These are phyloP conservation scores for Nakazawaea ambrosiae DNA, from an alignment of 805 yeast species.

Conservation along the genomic window DNA sequence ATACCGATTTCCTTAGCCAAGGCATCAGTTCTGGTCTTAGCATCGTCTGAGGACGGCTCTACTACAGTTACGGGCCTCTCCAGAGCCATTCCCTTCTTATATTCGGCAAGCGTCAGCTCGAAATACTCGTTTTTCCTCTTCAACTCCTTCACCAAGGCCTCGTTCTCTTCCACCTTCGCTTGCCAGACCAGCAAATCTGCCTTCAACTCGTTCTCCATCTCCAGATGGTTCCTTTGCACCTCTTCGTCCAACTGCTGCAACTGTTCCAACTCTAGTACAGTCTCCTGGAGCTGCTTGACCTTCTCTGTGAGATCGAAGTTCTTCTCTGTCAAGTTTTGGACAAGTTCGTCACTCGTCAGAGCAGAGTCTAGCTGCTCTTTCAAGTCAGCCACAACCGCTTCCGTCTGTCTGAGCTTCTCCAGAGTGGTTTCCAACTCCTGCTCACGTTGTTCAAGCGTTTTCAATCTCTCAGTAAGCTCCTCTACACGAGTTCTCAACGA, in stretches of 20 bases:
- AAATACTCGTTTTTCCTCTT: slow-evolving; percentile 24
- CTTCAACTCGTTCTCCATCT: slow-evolving; percentile 36
- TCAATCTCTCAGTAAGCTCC: neutral
- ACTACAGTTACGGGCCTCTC: neutral
- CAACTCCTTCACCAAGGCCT: too few species aligned
- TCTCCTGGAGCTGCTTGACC: slow-evolving; percentile 25
- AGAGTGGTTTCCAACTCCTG: neutral
- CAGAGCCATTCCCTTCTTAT: neutral
- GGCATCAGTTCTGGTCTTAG: too few species aligned
- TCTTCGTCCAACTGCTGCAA: slow-evolving; percentile 42
- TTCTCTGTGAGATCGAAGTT: slow-evolving; percentile 28
- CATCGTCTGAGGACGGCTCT: neutral
- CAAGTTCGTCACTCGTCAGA: slow-evolving; percentile 23
- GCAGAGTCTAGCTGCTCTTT: slow-evolving; percentile 21
- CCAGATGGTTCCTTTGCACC: slow-evolving; percentile 37
- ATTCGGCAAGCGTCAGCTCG: slow-evolving; percentile 19
- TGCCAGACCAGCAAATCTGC: slow-evolving; percentile 26
- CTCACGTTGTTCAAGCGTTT: neutral
- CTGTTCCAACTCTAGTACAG: slow-evolving; percentile 40
- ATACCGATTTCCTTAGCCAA: too few species aligned
- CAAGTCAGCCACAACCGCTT: slow-evolving; percentile 28
- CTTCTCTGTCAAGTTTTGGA: slow-evolving; percentile 27
- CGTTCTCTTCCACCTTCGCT: slow-evolving; percentile 12
- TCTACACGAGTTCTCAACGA: neutral
- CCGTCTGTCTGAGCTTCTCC: slow-evolving; percentile 20